These are phyloP conservation scores for Primulina tabacum DNA, from an alignment of 257 asterid genomes.

Conservation along the genomic window DNA sequence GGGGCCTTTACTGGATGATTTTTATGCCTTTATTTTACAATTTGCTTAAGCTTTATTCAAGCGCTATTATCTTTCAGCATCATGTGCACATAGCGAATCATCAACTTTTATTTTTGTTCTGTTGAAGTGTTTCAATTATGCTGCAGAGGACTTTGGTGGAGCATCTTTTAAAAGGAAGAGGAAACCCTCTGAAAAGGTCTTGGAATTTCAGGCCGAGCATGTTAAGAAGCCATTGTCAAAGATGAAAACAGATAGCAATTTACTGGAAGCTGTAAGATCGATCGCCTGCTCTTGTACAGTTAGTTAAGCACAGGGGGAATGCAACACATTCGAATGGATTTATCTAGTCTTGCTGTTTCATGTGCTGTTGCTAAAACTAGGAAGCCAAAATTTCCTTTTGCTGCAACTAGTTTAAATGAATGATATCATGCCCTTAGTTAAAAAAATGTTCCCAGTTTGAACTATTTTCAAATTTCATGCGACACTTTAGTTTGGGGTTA, in stretches of 20 bases:
- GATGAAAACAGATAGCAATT: slow-evolving; percentile 43
- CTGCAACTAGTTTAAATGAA: neutral
- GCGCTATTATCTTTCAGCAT: neutral
- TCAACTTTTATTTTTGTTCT: neutral
- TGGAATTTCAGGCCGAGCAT: slow-evolving; percentile 52
- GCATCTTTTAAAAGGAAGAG: slow-evolving; percentile 53
- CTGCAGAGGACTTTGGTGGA: slow-evolving; percentile 72
- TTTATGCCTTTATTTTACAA: slow-evolving; percentile 5
- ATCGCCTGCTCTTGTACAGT: slow-evolving; percentile 20
- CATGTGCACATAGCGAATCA: neutral
- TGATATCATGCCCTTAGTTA: neutral
- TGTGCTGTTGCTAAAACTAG: neutral
- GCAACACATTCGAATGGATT: neutral
- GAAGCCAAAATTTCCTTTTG: neutral
- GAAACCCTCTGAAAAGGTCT: slow-evolving; percentile 67
- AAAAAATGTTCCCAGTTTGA: neutral
- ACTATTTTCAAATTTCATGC: too few species aligned
- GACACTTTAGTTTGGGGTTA: neutral
- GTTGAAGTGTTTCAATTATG: slow-evolving; percentile 46
- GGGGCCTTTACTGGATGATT: neutral
- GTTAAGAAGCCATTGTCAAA: slow-evolving; percentile 47
- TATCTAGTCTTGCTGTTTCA: neutral
- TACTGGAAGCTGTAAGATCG: slow-evolving; percentile 25
- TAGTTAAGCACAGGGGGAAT: neutral
- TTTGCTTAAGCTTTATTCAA: neutral